Conservation (phyloP, 208 protist species). For the Angomonas deanei region DNA sequence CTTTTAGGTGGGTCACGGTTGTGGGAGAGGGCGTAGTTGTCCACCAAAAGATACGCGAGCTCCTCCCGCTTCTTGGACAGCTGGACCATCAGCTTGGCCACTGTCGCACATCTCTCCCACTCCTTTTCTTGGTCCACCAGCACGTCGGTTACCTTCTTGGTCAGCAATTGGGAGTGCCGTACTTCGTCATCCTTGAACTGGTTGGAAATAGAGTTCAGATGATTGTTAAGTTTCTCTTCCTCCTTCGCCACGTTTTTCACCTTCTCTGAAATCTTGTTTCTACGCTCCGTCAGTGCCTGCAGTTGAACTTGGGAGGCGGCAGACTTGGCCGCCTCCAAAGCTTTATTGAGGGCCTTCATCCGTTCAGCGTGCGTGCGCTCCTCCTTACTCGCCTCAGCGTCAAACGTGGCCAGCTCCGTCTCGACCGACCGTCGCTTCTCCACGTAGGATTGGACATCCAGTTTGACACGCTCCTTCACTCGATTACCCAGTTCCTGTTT, state of each 20-base stretch:
- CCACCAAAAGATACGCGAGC: conserved; percentile 9
- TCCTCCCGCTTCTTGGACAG: conserved; percentile 13
- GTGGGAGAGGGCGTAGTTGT: conserved; percentile 4
- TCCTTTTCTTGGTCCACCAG: conserved; percentile 3
- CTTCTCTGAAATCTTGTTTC: neutral
- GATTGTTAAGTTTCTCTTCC: neutral
- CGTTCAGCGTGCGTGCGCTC: neutral
- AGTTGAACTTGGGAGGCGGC: neutral
- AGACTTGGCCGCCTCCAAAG: too few species aligned
- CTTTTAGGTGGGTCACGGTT: neutral
- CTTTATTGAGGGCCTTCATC: neutral
- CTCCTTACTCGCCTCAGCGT: neutral
- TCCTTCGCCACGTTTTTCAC: neutral
- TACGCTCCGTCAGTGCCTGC: neutral
- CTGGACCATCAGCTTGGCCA: conserved; percentile 11
- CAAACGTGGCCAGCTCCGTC: neutral
- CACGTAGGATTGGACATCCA: neutral
- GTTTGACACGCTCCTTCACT: neutral
- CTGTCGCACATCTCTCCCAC: conserved; percentile 4
- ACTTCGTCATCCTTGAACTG: neutral
- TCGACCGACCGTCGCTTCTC: neutral
- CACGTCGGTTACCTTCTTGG: neutral
- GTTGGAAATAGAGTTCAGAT: neutral
- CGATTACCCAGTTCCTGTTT: neutral
- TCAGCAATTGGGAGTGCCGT: neutral